Evolutionary conservation across 495 filamentous ascomycete species (phyloP).

Genomic region (Cenococcum geophilum): DNA sequence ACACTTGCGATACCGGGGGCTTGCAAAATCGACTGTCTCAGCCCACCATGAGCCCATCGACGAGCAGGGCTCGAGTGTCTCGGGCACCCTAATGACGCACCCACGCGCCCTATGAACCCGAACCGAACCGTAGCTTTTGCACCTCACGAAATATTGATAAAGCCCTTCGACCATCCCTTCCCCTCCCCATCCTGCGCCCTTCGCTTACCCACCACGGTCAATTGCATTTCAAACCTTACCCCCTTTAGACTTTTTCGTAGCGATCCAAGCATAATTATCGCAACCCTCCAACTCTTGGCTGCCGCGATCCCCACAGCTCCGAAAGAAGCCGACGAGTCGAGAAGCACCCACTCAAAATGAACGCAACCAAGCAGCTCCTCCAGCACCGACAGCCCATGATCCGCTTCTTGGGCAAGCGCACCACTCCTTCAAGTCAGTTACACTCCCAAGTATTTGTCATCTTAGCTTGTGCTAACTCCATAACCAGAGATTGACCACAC

Average conservation of each 20-base stretch:
- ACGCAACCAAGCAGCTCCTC: slow-evolving; percentile 34
- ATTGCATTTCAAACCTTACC: neutral
- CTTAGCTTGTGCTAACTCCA: slow-evolving; percentile 15
- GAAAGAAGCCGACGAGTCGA: neutral
- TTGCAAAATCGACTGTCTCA: neutral
- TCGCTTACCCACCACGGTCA: too few relatives aligned
- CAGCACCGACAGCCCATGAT: slow-evolving; percentile 54
- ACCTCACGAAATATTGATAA: too few relatives aligned
- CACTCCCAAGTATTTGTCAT: neutral
- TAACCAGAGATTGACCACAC: slow-evolving; percentile 62
- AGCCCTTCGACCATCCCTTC: too few relatives aligned
- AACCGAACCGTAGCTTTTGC: too few relatives aligned
- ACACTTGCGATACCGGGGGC: neutral
- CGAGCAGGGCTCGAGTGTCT: too few relatives aligned
- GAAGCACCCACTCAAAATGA: slow-evolving; percentile 30
- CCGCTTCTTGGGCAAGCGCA: slow-evolving; percentile 84
- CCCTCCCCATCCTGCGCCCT: too few relatives aligned
- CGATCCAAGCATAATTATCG: neutral
- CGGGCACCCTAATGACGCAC: too few relatives aligned
- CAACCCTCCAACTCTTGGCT: slow-evolving; percentile 4
- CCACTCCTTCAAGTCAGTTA: slow-evolving; percentile 62
- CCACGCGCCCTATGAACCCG: too few relatives aligned
- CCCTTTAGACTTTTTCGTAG: neutral
- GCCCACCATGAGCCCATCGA: neutral
- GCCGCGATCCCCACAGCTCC: slow-evolving; percentile 9